Conservation (phyloP, 1,139 yeast genomes). For the Pneumocystis wakefieldiae region DNA sequence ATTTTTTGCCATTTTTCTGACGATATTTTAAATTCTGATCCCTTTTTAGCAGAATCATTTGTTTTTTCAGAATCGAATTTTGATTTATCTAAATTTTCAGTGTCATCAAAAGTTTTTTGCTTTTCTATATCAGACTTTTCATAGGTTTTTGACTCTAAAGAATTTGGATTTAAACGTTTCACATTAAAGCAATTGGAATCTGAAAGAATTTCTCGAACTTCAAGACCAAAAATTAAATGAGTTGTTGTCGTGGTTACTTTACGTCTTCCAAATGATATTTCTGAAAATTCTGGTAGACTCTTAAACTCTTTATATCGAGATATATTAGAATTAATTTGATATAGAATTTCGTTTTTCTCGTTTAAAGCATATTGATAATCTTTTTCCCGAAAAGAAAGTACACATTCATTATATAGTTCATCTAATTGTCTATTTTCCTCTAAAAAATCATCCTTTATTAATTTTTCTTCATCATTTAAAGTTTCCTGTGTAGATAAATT, state of each 20-base stretch:
- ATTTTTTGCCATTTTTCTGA: conserved; percentile 27
- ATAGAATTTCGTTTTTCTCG: background rate
- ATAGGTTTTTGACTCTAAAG: background rate
- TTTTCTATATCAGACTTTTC: background rate
- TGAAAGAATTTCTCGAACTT: background rate
- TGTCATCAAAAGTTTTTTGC: background rate
- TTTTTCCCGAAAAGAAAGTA: background rate
- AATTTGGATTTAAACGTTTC: background rate
- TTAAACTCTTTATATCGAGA: background rate
- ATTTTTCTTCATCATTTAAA: background rate
- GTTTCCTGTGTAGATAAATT: background rate
- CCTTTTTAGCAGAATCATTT: conserved; percentile 24
- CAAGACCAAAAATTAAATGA: background rate
- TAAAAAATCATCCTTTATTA: background rate
- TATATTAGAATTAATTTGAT: background rate
- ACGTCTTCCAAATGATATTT: background rate
- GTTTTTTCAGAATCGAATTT: background rate
- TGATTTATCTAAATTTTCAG: background rate
- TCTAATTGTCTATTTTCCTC: background rate
- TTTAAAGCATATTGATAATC: background rate
- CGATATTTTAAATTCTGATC: conserved; percentile 36
- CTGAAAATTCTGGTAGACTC: background rate
- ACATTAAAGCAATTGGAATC: background rate
- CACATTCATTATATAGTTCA: background rate
- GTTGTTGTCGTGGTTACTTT: background rate